Evolutionary conservation across 129 eudicot species (phyloP).

Genomic region (Lonicera japonica): DNA sequence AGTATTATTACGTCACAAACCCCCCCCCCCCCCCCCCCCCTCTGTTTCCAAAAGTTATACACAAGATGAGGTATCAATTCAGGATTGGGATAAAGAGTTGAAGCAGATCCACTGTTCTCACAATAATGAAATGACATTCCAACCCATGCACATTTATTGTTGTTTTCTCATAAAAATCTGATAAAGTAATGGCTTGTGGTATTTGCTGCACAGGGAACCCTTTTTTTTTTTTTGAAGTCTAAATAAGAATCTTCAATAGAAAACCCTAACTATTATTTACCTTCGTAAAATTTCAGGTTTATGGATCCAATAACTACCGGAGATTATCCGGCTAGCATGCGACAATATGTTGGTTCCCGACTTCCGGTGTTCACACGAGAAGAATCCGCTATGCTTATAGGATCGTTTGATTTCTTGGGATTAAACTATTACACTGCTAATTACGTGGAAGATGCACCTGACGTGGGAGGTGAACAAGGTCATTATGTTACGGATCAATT

Average conservation of each 20-base stretch:
- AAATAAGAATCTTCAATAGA: neutral
- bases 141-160: too few relatives aligned
- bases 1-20: too few relatives aligned
- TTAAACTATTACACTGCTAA: constrained; percentile 30
- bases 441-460: constrained; percentile 6
- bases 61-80: too few relatives aligned
- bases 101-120: too few relatives aligned
- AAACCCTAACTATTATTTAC: neutral
- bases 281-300: constrained; percentile 18
- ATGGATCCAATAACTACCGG: constrained; percentile 36
- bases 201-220: too few relatives aligned
- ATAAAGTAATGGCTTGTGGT: too few relatives aligned
- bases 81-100: too few relatives aligned
- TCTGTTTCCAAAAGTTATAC: too few relatives aligned
- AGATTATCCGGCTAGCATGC: constrained; percentile 14
- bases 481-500: constrained; percentile 13
- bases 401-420: constrained; percentile 36
- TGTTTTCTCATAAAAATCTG: too few relatives aligned
- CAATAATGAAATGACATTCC: too few relatives aligned
- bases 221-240: too few relatives aligned
- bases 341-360: constrained; percentile 10
- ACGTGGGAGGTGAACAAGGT: neutral
- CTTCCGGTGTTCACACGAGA: constrained; percentile 26
- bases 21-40: too few relatives aligned
- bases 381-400: constrained; percentile 12